These are phyloP conservation scores for Diaporthe caulivora DNA, from an alignment of 2,329 filamentous ascomycete genomes.

Conservation along the genomic window DNA sequence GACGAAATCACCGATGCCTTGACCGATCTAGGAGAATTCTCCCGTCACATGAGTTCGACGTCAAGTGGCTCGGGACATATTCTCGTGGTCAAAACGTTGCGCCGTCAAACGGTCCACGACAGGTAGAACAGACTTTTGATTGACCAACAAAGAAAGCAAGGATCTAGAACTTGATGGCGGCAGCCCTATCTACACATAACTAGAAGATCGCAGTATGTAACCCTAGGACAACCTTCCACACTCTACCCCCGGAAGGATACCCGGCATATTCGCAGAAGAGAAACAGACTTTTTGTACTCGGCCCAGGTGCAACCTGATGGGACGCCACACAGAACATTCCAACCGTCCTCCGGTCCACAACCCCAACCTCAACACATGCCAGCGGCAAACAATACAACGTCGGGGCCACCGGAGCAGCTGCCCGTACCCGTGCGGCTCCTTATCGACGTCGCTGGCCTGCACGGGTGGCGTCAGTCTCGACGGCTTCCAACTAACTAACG, in stretches of 20 bases:
- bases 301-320: slow-evolving; percentile 5
- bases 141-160: not conserved
- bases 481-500: not conserved
- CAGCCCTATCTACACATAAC: slow-evolving; percentile 1
- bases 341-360: not conserved
- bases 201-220: not conserved
- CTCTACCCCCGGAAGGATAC: not conserved
- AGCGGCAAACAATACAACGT: not conserved
- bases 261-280: slow-evolving; percentile 6
- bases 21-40: not conserved
- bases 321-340: not conserved
- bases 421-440: slow-evolving; percentile 21
- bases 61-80: slow-evolving; percentile 28
- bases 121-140: slow-evolving; percentile 17
- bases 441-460: slow-evolving; percentile 30
- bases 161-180: not conserved
- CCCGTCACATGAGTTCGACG: slow-evolving; percentile 21
- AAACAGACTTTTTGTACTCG: not conserved
- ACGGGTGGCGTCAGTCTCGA: not conserved
- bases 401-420: not conserved
- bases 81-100: not conserved
- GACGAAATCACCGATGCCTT: not conserved
- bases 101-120: not conserved
- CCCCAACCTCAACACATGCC: not conserved
- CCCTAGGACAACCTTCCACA: not conserved